Conservation (phyloP, 2,329 filamentous ascomycete genomes). For the Leptographium galeiforme region DNA sequence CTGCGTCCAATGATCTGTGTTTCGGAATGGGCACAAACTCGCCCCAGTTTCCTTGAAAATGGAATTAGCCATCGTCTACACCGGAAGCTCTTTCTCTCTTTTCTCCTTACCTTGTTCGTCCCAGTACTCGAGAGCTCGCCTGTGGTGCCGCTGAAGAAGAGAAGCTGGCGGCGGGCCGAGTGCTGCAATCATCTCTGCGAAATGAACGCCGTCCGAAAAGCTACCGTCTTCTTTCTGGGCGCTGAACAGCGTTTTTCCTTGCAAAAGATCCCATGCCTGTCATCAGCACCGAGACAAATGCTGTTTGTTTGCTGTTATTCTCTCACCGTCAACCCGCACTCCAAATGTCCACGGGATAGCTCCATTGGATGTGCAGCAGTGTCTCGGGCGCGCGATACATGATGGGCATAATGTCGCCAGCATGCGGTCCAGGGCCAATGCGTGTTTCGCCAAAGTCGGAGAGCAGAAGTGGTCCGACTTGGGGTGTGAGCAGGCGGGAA, state of each 20-base stretch:
- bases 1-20: too few species aligned
- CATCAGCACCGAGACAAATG: not conserved
- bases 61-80: too few species aligned
- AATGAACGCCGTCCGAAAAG: not conserved
- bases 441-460: not conserved
- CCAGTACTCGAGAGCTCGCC: not conserved
- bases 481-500: not conserved
- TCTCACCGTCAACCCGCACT: not conserved
- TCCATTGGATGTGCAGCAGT: not conserved
- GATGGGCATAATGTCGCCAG: not conserved
- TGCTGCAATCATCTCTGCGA: conserved; percentile 1
- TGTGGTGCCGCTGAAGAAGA: not conserved
- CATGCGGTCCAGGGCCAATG: not conserved
- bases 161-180: not conserved
- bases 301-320: not conserved
- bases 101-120: too few species aligned
- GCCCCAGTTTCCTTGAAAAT: too few species aligned
- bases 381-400: not conserved
- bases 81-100: too few species aligned
- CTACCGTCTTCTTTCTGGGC: not conserved
- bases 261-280: conserved; percentile 1
- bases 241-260: not conserved
- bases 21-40: too few species aligned
- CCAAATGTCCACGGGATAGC: conserved; percentile 1
- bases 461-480: not conserved